Base-by-base conservation (phyloP, 257 asterid species). In the Nicotiana undulata region DNA sequence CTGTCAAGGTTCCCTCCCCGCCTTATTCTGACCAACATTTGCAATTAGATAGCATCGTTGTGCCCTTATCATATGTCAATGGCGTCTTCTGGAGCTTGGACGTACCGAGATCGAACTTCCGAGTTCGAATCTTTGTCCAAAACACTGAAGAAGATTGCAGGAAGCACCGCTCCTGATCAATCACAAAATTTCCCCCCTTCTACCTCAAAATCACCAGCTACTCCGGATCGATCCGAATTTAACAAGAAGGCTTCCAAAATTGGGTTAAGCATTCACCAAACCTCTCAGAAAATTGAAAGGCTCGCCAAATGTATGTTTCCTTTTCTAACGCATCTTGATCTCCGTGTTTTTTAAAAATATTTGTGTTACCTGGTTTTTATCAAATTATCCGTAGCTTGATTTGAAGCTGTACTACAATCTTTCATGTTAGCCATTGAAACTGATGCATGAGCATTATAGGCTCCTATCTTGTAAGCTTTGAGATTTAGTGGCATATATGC, bases 151-250 rank as follows among this genome's bases (percentile, higher is more conserved):
- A 90, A 85, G 83, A 84, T 86, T 60, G 88, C 82, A 77, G 90
- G 83, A 31, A 85, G 6, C 31, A 13, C 79, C 9, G 18, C 15
- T 24, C 67, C 44, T 16, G 37, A 76, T 8, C 67, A 61, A 9
- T 7, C 29, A 44, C 67, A 77, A 12, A 24, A 34, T 44, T 20
- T 0, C 3, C 0, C 22, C 2, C 13, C 56, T 12, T 77, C 70
- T 24, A 15, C 67, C 55, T 31, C 80, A 31, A 51, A 56, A 2
- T 2, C 44, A 10, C 52, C 89, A 49, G 78, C 65, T 1, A 55
- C 85, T 79, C 87, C 91, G 74, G 89, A 86, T 89, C 92, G 94
- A 82, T 92, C 97, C 75, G 97, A 91, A 49, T 94, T 94, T 81
- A 90, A 87, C 86, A 91, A 87, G 87, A 92, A 82, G 75, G 95